Percentiles rank a stretch among this genome's conserved stretches.
phyloP scores from a whole-genome alignment of 2,329 filamentous ascomycete species.

The Hypoxylon sp. region DNA sequence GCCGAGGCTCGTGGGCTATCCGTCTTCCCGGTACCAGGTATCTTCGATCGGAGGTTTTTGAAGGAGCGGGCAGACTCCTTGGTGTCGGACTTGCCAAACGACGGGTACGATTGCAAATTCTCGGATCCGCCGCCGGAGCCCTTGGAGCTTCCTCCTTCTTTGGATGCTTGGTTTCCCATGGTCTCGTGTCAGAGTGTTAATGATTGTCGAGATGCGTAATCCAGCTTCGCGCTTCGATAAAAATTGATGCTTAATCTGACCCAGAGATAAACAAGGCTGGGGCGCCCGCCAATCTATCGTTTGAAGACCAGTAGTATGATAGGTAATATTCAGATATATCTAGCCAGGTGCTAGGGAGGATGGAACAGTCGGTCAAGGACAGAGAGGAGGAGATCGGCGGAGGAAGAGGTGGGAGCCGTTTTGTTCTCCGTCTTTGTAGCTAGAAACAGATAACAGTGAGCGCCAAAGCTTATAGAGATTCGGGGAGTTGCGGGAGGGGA shows the following conservation, averaged over 20 bases:
- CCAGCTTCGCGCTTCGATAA: slow-evolving; percentile 15
- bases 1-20: slow-evolving; percentile 85
- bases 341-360: slow-evolving; percentile 56
- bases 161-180: slow-evolving; percentile 82
- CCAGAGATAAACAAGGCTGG: slow-evolving; percentile 35
- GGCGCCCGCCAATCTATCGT: slow-evolving; percentile 41
- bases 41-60: slow-evolving; percentile 86
- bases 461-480: slow-evolving; percentile 11
- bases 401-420: slow-evolving; percentile 55
- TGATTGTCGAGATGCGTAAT: slow-evolving; percentile 8
- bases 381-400: slow-evolving; percentile 58
- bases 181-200: slow-evolving; percentile 38
- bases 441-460: slow-evolving; percentile 41
- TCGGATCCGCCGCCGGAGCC: slow-evolving; percentile 51
- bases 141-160: slow-evolving; percentile 63
- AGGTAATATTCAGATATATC: slow-evolving; percentile 23
- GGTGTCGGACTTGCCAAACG: slow-evolving; percentile 91
- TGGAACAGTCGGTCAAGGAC: slow-evolving; percentile 60
- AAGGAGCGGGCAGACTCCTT: slow-evolving; percentile 91
- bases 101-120: slow-evolving; percentile 82
- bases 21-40: slow-evolving; percentile 74
- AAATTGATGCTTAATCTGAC: slow-evolving; percentile 22
- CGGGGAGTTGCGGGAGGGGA: slow-evolving; percentile 22
- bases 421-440: slow-evolving; percentile 60
- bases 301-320: slow-evolving; percentile 37